A percentile compares a stretch with the other conserved stretches of the same genome.
phyloP scores from a whole-genome alignment of 2,329 filamentous ascomycete genomes.

The Fusarium zealandicum region DNA sequence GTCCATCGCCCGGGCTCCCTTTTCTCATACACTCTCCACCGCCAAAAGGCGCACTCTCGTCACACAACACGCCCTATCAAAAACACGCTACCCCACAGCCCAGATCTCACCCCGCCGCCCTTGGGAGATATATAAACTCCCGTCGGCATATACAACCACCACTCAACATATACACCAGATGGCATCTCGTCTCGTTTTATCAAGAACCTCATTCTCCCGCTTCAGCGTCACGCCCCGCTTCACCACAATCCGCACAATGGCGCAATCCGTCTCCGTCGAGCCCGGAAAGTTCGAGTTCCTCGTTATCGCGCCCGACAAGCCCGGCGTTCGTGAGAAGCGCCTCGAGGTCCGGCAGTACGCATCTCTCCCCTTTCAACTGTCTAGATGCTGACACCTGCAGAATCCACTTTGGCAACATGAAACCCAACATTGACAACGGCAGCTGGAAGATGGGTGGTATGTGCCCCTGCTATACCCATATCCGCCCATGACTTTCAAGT shows the following conservation, averaged over 20 bases:
- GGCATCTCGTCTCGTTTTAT: conserved; percentile 22
- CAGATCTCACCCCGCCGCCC: conserved; percentile 20
- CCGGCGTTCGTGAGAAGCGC: conserved; percentile 65
- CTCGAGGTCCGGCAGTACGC: conserved; percentile 65
- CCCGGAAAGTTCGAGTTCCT: conserved; percentile 67
- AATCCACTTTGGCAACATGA: conserved; percentile 64
- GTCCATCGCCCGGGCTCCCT: neutral
- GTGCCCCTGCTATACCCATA: conserved; percentile 28
- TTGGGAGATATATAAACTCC: neutral
- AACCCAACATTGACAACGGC: conserved; percentile 60
- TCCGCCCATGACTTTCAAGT: too few relatives aligned
- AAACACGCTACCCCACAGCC: conserved; percentile 18
- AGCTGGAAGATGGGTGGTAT: conserved; percentile 70
- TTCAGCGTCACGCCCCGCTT: conserved; percentile 4
- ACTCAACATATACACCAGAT: conserved; percentile 2
- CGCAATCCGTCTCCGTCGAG: conserved; percentile 33
- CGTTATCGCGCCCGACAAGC: conserved; percentile 72
- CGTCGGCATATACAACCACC: conserved; percentile 8
- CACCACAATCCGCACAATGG: conserved; percentile 40
- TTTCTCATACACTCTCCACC: neutral
- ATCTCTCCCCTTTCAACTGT: neutral
- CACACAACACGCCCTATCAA: conserved; percentile 19
- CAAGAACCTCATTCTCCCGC: conserved; percentile 8
- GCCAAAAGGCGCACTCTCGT: conserved; percentile 15
- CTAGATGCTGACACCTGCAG: conserved; percentile 29